phyloP scores from a whole-genome alignment of 192 early-diverging fungal species.

The Coemansia javaensis region DNA sequence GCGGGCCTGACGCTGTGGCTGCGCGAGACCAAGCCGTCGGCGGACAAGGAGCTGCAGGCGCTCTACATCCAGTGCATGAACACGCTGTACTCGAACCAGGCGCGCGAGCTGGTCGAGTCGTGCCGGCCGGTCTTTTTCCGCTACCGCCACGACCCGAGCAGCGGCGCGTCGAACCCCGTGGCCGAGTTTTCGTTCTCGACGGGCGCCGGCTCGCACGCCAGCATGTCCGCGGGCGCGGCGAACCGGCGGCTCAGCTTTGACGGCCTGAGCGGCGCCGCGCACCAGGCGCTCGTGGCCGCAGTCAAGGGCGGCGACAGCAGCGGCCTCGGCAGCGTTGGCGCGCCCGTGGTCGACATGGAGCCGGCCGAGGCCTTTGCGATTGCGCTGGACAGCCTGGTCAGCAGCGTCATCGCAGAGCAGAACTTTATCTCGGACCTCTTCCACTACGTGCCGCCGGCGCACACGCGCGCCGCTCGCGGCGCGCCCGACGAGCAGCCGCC shows the following conservation, averaged over 20 bases:
- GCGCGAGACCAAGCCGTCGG: constrained; percentile 64
- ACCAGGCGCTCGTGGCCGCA: constrained; percentile 21
- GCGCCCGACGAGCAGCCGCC: not conserved
- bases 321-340: not conserved
- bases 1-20: constrained; percentile 68
- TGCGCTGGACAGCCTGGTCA: constrained; percentile 50
- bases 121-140: constrained; percentile 43
- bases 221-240: constrained; percentile 7
- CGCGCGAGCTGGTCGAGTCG: constrained; percentile 53
- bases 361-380: constrained; percentile 40
- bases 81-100: constrained; percentile 49
- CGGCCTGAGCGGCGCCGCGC: constrained; percentile 37
- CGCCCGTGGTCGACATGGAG: constrained; percentile 25
- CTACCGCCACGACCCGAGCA: constrained; percentile 25
- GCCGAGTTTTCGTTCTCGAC: constrained; percentile 35
- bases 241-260: constrained; percentile 36
- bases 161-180: constrained; percentile 15
- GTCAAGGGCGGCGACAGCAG: constrained; percentile 15
- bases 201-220: constrained; percentile 6
- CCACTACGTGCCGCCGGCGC: constrained; percentile 52
- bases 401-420: constrained; percentile 77
- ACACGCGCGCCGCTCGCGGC: constrained; percentile 29
- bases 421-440: constrained; percentile 91
- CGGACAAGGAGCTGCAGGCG: constrained; percentile 68
- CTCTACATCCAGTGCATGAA: constrained; percentile 60